Evolutionary conservation across 2,329 filamentous ascomycete species (phyloP), one percentile per base, ranked within the genome.

Genomic region (Fusarium annulatum): DNA sequence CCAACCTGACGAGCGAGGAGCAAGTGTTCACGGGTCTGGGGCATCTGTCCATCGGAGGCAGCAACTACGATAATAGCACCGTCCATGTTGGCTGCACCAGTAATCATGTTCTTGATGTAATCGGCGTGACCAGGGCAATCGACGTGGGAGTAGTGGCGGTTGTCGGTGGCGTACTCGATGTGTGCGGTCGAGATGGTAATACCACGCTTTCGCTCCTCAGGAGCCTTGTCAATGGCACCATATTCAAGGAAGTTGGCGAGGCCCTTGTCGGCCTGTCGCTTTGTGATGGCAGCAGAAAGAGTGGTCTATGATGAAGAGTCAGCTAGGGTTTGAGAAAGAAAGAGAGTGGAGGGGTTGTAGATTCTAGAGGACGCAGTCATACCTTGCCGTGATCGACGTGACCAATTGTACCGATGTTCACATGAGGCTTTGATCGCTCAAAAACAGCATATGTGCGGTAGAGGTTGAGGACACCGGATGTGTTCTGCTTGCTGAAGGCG

Each of bases 51-150:
- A 83, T 99, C 96, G 42, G 95, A 97, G 78, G 96, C 96, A 79
- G 97, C 97, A 79, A 99, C 97, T 77, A 99, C 96, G 80, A 99
- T 98, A 83, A 99, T 96, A 80, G 96, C 96, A 80, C 96, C 96
- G 80, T 99, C 96, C 96, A 99, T 99, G 89, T 95, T 97, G 80
- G 97, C 96, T 73, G 96, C 95, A 91, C 96, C 96, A 77, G 96
- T 99, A 85, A 99, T 99, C 96, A 99, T 99, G 92, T 99, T 99
- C 91, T 99, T 99, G 89, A 99, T 98, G 90, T 99, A 99, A 94
- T 99, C 96, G 86, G 96, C 96, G 92, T 99, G 96, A 86, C 96
- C 96, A 67, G 96, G 96, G 86, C 96, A 99, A 90, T 99, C 96
- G 88, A 99, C 96, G 90, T 99, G 96, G 80, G 96, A 96, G 87